Percentiles rank a stretch among this genome's conserved stretches.
These are phyloP conservation scores for Zymoseptoria brevis DNA, from an alignment of 2,329 filamentous ascomycete species.

Conservation along the genomic window DNA sequence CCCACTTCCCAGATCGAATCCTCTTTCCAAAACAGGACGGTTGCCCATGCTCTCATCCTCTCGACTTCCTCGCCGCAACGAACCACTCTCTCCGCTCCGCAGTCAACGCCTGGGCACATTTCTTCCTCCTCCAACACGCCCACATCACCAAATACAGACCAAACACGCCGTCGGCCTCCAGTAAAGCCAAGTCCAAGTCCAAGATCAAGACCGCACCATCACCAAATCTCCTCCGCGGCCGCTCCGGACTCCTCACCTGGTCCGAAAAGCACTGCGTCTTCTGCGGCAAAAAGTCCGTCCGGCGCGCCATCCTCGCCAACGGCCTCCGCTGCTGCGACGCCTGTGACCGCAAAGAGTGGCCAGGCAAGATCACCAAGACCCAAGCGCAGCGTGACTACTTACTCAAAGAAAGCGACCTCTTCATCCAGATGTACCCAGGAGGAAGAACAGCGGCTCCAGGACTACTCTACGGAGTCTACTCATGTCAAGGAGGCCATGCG, in stretches of 20 bases:
- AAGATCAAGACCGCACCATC: conserved; percentile 1
- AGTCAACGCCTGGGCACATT: conserved; percentile 23
- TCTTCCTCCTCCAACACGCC: conserved; percentile 20
- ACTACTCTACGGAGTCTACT: neutral
- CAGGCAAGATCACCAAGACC: conserved; percentile 27
- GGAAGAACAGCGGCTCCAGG: neutral
- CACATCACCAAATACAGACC: conserved; percentile 17
- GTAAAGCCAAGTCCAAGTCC: conserved; percentile 1
- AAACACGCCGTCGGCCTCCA: neutral
- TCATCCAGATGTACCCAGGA: neutral
- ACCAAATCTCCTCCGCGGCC: neutral
- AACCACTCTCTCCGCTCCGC: conserved; percentile 18
- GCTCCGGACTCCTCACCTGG: conserved; percentile 19
- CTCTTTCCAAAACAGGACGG: conserved; percentile 2
- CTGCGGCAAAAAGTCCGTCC: conserved; percentile 22
- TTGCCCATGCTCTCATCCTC: conserved; percentile 6
- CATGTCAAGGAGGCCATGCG: neutral
- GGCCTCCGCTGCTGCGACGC: conserved; percentile 22
- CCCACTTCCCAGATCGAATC: conserved; percentile 19
- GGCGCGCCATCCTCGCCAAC: conserved; percentile 24
- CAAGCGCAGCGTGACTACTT: conserved; percentile 18
- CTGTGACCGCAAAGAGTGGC: conserved; percentile 26
- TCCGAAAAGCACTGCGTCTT: conserved; percentile 23
- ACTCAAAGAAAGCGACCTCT: conserved; percentile 19
- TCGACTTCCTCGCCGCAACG: conserved; percentile 20